These are phyloP conservation scores for Gracilaria caudata DNA, from an alignment of 23 red algal species.

Conservation along the genomic window DNA sequence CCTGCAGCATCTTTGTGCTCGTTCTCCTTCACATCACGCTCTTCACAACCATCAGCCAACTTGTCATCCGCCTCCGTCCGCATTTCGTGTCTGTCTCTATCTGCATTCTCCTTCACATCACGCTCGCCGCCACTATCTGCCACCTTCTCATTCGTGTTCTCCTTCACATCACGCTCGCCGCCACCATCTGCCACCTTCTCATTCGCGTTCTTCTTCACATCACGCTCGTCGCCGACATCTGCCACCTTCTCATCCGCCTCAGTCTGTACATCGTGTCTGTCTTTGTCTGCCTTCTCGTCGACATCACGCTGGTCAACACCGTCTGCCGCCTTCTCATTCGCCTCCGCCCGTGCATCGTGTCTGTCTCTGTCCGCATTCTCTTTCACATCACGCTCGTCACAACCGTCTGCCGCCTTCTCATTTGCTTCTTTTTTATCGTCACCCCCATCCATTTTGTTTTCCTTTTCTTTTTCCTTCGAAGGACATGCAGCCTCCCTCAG, in stretches of 20 bases:
- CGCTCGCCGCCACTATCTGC: too few species aligned
- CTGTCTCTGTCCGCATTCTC: too few species aligned
- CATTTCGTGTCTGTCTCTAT: too few species aligned
- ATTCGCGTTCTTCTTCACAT: too few species aligned
- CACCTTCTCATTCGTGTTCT: neutral
- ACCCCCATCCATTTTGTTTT: neutral
- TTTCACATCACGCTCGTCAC: too few species aligned
- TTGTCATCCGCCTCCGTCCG: neutral
- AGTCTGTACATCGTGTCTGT: too few species aligned
- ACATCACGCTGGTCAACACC: too few species aligned
- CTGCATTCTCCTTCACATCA: neutral
- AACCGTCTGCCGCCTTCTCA: too few species aligned
- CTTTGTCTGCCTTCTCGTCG: too few species aligned
- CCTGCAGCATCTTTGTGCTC: neutral
- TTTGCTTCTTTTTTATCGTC: too few species aligned
- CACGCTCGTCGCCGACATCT: too few species aligned
- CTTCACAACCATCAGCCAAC: neutral
- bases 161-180: neutral
- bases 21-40: neutral
- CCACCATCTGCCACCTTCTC: neutral
- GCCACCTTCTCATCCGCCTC: neutral
- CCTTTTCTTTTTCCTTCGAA: slow-evolving; percentile 25
- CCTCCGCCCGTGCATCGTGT: neutral
- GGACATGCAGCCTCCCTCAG: slow-evolving; percentile 59
- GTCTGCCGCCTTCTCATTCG: neutral